phyloP scores from a whole-genome alignment of 78 protist species.

The Bodo saltans region DNA sequence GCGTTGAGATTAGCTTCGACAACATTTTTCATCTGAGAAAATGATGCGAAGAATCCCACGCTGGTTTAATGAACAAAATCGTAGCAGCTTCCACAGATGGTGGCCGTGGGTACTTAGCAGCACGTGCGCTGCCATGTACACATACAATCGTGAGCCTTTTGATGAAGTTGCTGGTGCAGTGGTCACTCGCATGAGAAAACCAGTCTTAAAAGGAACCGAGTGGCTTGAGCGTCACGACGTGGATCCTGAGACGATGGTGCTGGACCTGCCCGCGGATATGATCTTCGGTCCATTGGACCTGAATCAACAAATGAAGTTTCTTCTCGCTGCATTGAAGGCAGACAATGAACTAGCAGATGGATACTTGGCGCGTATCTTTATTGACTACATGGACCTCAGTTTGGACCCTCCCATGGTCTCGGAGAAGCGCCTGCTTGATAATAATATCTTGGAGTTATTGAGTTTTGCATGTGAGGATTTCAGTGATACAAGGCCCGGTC shows the following conservation, averaged over 20 bases:
- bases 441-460: too few species aligned
- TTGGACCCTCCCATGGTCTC: background rate
- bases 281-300: background rate
- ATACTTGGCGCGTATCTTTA: background rate
- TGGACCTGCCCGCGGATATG: background rate
- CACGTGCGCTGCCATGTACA: background rate
- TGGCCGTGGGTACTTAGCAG: background rate
- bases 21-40: too few species aligned
- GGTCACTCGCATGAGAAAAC: background rate
- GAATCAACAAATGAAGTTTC: background rate
- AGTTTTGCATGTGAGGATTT: background rate
- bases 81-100: background rate
- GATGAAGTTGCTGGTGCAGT: background rate
- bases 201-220: background rate
- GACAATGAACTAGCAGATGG: background rate
- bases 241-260: background rate
- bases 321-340: background rate
- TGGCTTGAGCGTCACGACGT: background rate
- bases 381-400: background rate
- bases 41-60: too few species aligned
- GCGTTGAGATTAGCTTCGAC: too few species aligned
- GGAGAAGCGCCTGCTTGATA: background rate
- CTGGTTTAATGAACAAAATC: too few species aligned
- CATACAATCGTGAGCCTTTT: background rate
- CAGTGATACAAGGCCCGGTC: background rate